Evolutionary conservation across 768 basidiomycete genomes (phyloP).

Genomic region (Phanerochaete carnosa): DNA sequence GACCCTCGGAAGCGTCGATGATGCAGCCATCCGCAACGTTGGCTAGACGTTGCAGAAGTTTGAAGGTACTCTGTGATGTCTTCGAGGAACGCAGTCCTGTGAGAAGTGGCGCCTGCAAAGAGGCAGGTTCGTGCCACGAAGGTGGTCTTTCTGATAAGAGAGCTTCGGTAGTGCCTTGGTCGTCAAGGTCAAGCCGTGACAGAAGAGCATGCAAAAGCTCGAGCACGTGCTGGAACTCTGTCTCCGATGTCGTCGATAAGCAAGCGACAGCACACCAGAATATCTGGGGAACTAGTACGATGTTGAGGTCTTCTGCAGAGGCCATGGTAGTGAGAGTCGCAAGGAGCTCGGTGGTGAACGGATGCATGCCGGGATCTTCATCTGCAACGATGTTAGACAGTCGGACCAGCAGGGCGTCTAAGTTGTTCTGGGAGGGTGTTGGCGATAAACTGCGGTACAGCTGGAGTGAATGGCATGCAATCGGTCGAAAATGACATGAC

Average conservation of each 20-base stretch:
- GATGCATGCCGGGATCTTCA: slow-evolving; percentile 71
- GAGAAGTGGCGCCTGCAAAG: slow-evolving; percentile 68
- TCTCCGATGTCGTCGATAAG: slow-evolving; percentile 77
- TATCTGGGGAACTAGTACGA: slow-evolving; percentile 68
- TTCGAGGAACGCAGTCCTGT: slow-evolving; percentile 77
- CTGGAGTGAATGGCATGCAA: slow-evolving; percentile 87
- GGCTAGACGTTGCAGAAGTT: slow-evolving; percentile 59
- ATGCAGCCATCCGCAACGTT: slow-evolving; percentile 59
- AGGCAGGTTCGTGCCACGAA: slow-evolving; percentile 64
- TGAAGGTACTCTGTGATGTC: slow-evolving; percentile 65
- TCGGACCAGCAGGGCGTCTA: slow-evolving; percentile 78
- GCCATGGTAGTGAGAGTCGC: slow-evolving; percentile 67
- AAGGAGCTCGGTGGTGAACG: slow-evolving; percentile 81
- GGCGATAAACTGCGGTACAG: slow-evolving; percentile 83
- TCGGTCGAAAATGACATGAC: slow-evolving; percentile 78
- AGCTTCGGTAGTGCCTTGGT: slow-evolving; percentile 63
- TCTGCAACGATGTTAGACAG: slow-evolving; percentile 82
- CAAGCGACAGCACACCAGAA: slow-evolving; percentile 87
- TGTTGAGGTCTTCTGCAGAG: slow-evolving; percentile 51
- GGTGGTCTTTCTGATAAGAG: slow-evolving; percentile 64
- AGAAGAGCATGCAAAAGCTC: slow-evolving; percentile 64
- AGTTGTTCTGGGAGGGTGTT: slow-evolving; percentile 61
- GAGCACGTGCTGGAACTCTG: slow-evolving; percentile 70
- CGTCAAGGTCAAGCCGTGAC: slow-evolving; percentile 66
- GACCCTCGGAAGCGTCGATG: slow-evolving; percentile 67